Conservation (phyloP, 2,329 filamentous ascomycete species). For the Venturia pyrina region DNA sequence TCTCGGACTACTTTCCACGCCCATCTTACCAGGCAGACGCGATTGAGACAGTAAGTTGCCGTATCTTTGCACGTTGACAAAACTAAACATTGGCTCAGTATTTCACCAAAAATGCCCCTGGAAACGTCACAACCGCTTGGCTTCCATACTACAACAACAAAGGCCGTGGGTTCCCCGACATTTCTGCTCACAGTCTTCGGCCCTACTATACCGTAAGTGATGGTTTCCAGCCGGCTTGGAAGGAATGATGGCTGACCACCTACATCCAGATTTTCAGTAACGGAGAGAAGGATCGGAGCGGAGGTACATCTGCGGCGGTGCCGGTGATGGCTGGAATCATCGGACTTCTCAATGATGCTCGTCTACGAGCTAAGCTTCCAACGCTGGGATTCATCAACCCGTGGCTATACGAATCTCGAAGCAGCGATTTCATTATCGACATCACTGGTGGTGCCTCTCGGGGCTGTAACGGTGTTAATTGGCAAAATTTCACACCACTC, state of each 20-base stretch:
- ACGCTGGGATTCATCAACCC: slow-evolving; percentile 46
- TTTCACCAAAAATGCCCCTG: neutral
- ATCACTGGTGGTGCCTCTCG: slow-evolving; percentile 16
- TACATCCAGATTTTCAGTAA: neutral
- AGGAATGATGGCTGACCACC: neutral
- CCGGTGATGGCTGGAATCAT: slow-evolving; percentile 47
- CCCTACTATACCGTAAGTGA: neutral
- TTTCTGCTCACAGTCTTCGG: neutral
- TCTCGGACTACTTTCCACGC: slow-evolving; percentile 33
- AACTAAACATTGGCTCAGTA: neutral
- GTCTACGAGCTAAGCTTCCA: slow-evolving; percentile 35
- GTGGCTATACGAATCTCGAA: slow-evolving; percentile 35
- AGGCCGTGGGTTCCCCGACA: slow-evolving; percentile 12
- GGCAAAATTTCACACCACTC: neutral
- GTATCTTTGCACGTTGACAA: neutral
- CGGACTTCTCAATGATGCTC: slow-evolving; percentile 47
- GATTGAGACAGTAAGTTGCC: neutral
- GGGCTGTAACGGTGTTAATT: neutral
- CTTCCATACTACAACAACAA: neutral
- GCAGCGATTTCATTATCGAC: slow-evolving; percentile 16
- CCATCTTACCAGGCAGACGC: slow-evolving; percentile 1
- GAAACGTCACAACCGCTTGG: neutral
- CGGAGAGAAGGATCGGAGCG: neutral
- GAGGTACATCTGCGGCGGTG: slow-evolving; percentile 11
- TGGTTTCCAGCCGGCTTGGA: neutral